Evolutionary conservation across 2,329 filamentous ascomycete species (phyloP).

Genomic region (Dendrostoma leiphaemia): DNA sequence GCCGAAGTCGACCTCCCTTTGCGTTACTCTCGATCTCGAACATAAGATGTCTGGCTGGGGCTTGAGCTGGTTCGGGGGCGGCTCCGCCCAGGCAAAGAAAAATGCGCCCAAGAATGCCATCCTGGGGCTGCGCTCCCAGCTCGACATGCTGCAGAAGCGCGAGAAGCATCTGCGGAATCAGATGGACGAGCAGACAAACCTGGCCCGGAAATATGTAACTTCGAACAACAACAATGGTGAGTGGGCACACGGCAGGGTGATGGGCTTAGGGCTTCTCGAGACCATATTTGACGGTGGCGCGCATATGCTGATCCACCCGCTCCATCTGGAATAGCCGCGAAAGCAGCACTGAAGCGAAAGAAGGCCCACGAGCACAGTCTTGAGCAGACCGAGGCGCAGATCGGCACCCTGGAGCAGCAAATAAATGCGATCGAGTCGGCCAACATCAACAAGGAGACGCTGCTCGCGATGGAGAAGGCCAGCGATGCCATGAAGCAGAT

Average conservation of each 20-base stretch:
- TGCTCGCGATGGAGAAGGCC: slow-evolving; percentile 90
- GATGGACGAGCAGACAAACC: slow-evolving; percentile 87
- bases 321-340: slow-evolving; percentile 64
- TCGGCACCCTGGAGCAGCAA: slow-evolving; percentile 89
- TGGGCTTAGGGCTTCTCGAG: not conserved
- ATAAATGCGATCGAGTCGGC: slow-evolving; percentile 96
- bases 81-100: slow-evolving; percentile 81
- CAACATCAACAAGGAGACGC: slow-evolving; percentile 97
- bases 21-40: not conserved
- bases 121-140: slow-evolving; percentile 77
- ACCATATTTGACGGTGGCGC: not conserved
- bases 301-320: slow-evolving; percentile 21
- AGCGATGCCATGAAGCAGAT: slow-evolving; percentile 90
- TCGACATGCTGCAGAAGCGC: slow-evolving; percentile 97
- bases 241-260: not conserved
- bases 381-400: slow-evolving; percentile 86
- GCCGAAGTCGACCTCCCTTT: not conserved
- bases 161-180: slow-evolving; percentile 88
- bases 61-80: slow-evolving; percentile 93
- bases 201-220: slow-evolving; percentile 84
- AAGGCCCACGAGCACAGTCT: slow-evolving; percentile 90
- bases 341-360: slow-evolving; percentile 87
- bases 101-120: slow-evolving; percentile 97
- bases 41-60: slow-evolving; percentile 51
- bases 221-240: slow-evolving; percentile 92